These are phyloP conservation scores for Aegilops umbellulata DNA, from an alignment of 176 grass and related monocot genomes.

Conservation along the genomic window DNA sequence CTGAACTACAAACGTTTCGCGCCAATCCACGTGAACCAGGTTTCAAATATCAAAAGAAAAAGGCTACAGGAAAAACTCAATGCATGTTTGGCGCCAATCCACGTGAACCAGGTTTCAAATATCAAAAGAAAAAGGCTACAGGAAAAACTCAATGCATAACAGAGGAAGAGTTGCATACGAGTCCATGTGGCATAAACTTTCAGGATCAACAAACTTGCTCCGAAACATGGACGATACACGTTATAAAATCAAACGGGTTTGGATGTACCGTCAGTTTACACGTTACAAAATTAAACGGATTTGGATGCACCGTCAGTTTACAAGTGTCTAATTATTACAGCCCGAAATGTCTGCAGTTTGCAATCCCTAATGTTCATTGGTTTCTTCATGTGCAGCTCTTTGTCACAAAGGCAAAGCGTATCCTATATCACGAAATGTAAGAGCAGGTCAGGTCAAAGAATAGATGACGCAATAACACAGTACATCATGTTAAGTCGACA, in stretches of 20 bases:
- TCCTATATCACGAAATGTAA: conserved; percentile 45
- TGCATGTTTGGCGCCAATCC: no score
- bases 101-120: no score
- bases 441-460: conserved; percentile 24
- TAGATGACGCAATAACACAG: neutral
- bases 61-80: no score
- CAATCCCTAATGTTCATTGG: conserved; percentile 31
- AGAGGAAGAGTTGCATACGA: no score
- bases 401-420: conserved; percentile 59
- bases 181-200: no score
- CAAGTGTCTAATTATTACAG: conserved; percentile 19
- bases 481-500: neutral
- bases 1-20: no score
- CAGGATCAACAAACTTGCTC: no score
- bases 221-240: neutral
- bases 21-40: no score
- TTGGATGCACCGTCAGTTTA: neutral
- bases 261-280: neutral
- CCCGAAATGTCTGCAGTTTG: conserved; percentile 8
- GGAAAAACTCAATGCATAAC: no score
- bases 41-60: no score
- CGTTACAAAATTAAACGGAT: neutral
- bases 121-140: no score
- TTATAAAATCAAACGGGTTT: neutral
- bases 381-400: conserved; percentile 40